Base-by-base conservation (phyloP, 129 eudicot species). In the Artemisia annua region DNA sequence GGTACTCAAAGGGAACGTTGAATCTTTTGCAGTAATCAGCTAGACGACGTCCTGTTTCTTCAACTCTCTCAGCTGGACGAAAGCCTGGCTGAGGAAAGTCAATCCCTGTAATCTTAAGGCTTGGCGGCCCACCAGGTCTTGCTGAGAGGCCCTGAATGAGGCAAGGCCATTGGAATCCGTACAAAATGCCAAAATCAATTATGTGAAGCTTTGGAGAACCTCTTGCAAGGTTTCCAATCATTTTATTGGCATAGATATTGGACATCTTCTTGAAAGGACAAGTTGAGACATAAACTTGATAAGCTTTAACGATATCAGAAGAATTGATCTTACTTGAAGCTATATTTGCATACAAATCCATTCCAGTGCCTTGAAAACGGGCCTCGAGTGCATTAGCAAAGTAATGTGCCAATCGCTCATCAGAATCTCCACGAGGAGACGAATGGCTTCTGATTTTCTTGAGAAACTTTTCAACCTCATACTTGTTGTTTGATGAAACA, bases 131-230 rank as follows among this genome's bases (percentile, higher is more conserved):
- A 20, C 81, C 85, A 0, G 86, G 79, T 58, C 85, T 68, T 1
- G 60, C 62, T 3, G 95, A 77, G 1, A 91, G 79, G 55, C 75
- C 81, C 43, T 91, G 87, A 43, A 91, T 85, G 12, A 91, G 76
- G 32, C 85, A 78, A 4, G 95, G 97, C 89, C 95, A 91, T 75
- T 91, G 97, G 52, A 87, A 83, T 57, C 97, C 95, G 1, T 85
- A 81, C 7, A 78, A 32, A 10, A 92, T 85, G 3, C 98, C 96
- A 50, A 92, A 92, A 77, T 92, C 96, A 16, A 87, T 80, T 22
- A 92, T 78, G 32, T 92, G 96, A 52, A 92, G 81, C 74, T 59
- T 85, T n/a, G 72, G 61, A 1, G 84, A 83, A 51, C 83, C 80
- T 13, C 66, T 32, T 4, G 88, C 80, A 24, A 71, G 62, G 18